Base-by-base conservation (phyloP, 2,329 filamentous ascomycete genomes). In the Plenodomus tracheiphilus region DNA sequence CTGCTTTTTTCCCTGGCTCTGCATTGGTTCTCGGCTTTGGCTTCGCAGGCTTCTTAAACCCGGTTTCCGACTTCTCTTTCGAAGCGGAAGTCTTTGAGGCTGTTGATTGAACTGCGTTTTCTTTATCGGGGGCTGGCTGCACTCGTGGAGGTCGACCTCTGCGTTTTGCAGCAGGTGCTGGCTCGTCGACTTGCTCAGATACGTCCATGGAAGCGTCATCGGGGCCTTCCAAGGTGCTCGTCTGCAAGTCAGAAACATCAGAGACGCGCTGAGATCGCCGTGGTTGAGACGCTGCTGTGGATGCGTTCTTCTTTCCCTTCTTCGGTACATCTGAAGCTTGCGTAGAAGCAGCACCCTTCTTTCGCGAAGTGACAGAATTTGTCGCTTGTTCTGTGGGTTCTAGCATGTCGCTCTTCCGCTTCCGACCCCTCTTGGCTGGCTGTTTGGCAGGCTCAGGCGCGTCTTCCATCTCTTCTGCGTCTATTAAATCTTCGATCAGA, bases 181-280 rank as follows among this genome's bases (percentile, higher is more conserved):
- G 51, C 32, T 66, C 58, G 7, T 56, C 51, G 3, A 60, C 46
- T 47, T 66, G 53, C 46, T 67, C 61, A 47, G 61, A 59, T 49
- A 65, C 51, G 37, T 59, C 58, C 38, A 46, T 37, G 11, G 50
- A 50, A 7, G 39, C 43, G 39, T 59, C 46, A 25, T 52, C 47
- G 9, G 70, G 57, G 13, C 58, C 51, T 32, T 69, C 63, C 41
- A 65, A 25, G 17, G 56, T 30, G 43, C 44, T 65, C 55, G 65
- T 21, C 57, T 63, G 51, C 52, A 61, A 49, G 53, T 66, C 71
- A 13, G 62, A 64, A 5, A 62, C 41, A 16, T 70, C 63, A 2
- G 65, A 67, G 7, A 62, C 60, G 7, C 61, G 61, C 39, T 65
- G 68, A 2, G 67, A 65, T 37, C 65, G 58, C 38, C 61, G 61